Conservation (phyloP, 2,329 filamentous ascomycete genomes). For the Tolypocladium ophioglossoides region DNA sequence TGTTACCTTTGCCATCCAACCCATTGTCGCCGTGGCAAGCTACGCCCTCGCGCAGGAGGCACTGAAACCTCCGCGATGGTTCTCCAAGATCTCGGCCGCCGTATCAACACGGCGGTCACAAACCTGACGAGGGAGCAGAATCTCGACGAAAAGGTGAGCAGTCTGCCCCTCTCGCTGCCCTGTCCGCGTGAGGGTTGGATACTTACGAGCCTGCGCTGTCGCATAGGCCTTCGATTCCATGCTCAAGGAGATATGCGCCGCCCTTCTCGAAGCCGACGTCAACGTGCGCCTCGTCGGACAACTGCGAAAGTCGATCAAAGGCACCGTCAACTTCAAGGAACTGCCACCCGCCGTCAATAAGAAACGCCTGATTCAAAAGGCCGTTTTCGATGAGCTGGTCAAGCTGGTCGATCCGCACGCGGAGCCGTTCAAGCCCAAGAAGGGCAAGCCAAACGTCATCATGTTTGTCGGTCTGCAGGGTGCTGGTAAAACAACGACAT, state of each 20-base stretch:
- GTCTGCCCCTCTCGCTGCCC: not conserved
- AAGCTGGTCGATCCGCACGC: constrained; percentile 91
- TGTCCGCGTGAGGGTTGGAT: not conserved
- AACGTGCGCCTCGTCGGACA: constrained; percentile 88
- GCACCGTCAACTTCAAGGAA: constrained; percentile 88
- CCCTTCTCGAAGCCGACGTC: constrained; percentile 92
- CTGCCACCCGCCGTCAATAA: constrained; percentile 89
- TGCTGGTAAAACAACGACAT: constrained; percentile 95
- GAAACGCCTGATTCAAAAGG: constrained; percentile 95
- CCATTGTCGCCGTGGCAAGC: not conserved
- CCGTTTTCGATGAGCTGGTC: constrained; percentile 94
- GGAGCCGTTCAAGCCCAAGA: constrained; percentile 93
- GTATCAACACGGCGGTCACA: constrained; percentile 92
- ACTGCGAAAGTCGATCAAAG: constrained; percentile 86
- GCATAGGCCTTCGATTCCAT: constrained; percentile 84
- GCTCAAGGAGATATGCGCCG: constrained; percentile 96
- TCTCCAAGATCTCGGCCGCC: constrained; percentile 95
- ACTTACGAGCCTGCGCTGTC: not conserved
- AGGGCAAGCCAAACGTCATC: constrained; percentile 91
- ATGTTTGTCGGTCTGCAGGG: constrained; percentile 99
- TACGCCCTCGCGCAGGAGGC: not conserved
- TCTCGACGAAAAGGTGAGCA: constrained; percentile 80
- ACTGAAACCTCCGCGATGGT: constrained; percentile 54
- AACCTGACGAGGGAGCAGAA: constrained; percentile 88
- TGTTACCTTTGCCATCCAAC: not conserved